Base-by-base conservation (phyloP, 805 yeast genomes). In the Scheffersomyces ergatensis region DNA sequence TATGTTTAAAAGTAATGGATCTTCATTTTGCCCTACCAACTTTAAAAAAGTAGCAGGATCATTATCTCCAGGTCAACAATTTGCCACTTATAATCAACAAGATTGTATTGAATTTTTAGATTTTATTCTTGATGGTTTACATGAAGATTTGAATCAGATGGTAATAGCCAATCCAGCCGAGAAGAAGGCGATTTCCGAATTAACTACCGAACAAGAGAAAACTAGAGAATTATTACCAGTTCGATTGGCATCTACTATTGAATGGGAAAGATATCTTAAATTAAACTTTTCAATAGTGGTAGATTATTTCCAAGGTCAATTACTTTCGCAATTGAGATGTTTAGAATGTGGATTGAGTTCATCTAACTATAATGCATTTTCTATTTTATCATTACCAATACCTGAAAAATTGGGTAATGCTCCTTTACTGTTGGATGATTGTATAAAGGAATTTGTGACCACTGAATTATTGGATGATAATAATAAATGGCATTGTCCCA, bases 301-400 rank as follows among this genome's bases (percentile, higher is more conserved):
- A 2, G 90, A 86, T 49, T 74, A 80, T 38, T 88, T 88, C 58
- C 95, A 88, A 57, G 98, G 97, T 1, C 97, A 90, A 61, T 85
- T 83, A 53, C 74, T 85, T 36, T 85, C 95, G n/a, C 82, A 78
- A 39, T 67, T 90, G 52, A 76, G 72, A 51, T 90, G 98, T 61
- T 61, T 81, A 35, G 76, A 72, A 24, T 90, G 98, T 62, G 72
- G 73, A 1, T 70, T 70, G 23, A 86, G 95, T 0, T 88, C 96
- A 0, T 88, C 96, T 0, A 87, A 96, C 0, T 90, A 82, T 57
- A 89, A 84, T 51, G 78, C 96, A 1, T 90, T 87, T 58, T 81
- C 90, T 24, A 82, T 83, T 13, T 66, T 90, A 40, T 80, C 90
- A 24, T 67, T 90, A 40, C 97, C 97, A 0, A 80, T 90, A 20